Percentiles rank a stretch among this genome's conserved stretches.
Conservation (phyloP, 495 filamentous ascomycete genomes). For the Neurospora sp. region DNA sequence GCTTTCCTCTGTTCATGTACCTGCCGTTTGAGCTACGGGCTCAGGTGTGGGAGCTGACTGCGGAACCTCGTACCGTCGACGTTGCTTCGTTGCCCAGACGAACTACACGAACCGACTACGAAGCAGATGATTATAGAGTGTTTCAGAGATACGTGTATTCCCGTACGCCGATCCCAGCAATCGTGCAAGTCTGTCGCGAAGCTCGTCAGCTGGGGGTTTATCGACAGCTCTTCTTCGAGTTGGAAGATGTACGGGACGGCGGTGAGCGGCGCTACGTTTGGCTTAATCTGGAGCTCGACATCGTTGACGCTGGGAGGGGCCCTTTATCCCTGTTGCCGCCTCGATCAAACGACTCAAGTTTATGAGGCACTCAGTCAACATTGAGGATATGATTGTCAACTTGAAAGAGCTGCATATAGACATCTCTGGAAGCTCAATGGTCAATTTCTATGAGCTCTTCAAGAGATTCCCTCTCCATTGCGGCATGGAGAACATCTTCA, state of each 20-base stretch:
- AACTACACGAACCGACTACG: neutral
- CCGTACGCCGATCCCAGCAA: neutral
- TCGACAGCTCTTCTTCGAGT: neutral
- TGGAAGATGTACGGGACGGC: neutral
- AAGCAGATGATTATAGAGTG: neutral
- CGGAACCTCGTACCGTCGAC: neutral
- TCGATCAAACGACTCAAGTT: neutral
- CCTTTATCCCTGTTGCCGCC: neutral
- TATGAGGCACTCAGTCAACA: rapidly evolving
- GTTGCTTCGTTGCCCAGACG: neutral
- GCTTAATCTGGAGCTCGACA: neutral
- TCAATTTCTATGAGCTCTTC: neutral
- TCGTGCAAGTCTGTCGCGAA: neutral
- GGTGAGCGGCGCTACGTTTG: neutral
- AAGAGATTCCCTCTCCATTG: neutral
- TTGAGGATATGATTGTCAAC: neutral
- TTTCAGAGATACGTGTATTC: neutral
- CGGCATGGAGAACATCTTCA: neutral
- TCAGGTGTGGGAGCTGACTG: neutral
- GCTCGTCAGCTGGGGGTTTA: neutral
- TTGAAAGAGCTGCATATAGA: neutral
- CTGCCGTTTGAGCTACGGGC: neutral
- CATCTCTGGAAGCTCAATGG: neutral
- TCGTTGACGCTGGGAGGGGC: neutral
- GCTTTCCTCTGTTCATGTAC: neutral